phyloP scores from a whole-genome alignment of 169 alveolate genomes.

The Cryptosporidium ubiquitum region DNA sequence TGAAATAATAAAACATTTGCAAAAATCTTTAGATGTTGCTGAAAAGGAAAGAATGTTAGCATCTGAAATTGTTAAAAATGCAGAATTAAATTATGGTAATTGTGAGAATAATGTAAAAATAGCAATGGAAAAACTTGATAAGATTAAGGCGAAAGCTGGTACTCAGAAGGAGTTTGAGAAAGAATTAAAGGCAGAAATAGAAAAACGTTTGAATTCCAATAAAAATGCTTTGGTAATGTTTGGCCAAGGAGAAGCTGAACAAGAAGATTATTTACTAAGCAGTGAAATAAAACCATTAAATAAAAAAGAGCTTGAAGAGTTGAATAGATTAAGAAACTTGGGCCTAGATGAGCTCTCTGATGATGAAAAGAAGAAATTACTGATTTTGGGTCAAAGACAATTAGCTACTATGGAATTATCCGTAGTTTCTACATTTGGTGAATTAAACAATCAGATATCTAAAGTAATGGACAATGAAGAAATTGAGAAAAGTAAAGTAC shows the following conservation, averaged over 20 bases:
- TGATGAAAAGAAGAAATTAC: conserved; percentile 29
- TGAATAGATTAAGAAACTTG: conserved; percentile 30
- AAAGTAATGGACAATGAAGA: conserved; percentile 41
- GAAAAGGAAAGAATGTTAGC: conserved; percentile 49
- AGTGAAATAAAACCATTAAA: conserved; percentile 54
- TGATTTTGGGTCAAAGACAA: conserved; percentile 67
- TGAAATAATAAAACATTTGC: conserved; percentile 35
- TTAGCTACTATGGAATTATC: conserved; percentile 69
- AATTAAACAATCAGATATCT: conserved; percentile 23
- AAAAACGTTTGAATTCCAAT: neutral
- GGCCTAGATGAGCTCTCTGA: conserved; percentile 66
- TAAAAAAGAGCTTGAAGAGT: conserved; percentile 20
- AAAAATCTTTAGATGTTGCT: conserved; percentile 45
- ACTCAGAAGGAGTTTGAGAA: conserved; percentile 32
- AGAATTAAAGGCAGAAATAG: conserved; percentile 25
- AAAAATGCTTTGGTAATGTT: conserved; percentile 9
- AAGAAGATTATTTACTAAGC: conserved; percentile 3
- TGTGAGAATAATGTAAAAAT: conserved; percentile 31
- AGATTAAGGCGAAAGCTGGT: neutral
- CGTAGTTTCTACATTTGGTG: conserved; percentile 26
- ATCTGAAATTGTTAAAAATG: conserved; percentile 21
- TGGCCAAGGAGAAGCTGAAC: conserved; percentile 1
- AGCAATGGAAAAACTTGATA: conserved; percentile 36
- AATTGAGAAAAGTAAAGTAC: conserved; percentile 14
- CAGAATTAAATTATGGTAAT: conserved; percentile 11